Evolutionary conservation across 208 protist genomes (phyloP).

Genomic region (Vickermania ingenoplastis): DNA sequence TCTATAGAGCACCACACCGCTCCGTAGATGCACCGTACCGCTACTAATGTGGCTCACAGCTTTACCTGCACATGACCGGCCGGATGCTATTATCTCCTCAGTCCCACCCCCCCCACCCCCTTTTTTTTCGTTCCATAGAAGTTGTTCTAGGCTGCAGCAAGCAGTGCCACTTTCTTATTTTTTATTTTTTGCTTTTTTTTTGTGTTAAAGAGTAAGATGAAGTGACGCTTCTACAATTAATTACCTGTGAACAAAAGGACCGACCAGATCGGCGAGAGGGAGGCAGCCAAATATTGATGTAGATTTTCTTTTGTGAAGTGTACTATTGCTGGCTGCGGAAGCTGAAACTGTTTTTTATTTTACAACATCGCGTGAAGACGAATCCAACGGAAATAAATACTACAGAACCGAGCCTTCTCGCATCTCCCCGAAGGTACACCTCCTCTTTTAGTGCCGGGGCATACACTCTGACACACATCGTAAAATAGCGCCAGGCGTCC

Average conservation of each 20-base stretch:
- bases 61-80: background rate
- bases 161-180: background rate
- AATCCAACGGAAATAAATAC: too few relatives aligned
- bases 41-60: too few relatives aligned
- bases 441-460: too few relatives aligned
- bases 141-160: background rate
- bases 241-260: too few relatives aligned
- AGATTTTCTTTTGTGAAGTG: background rate
- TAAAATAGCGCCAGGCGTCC: too few relatives aligned
- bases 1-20: background rate
- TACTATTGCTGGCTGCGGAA: background rate
- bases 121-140: background rate
- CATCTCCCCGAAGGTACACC: too few relatives aligned
- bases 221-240: background rate
- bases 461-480: too few relatives aligned
- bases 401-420: too few relatives aligned
- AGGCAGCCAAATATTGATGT: background rate
- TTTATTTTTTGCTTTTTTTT: conserved; percentile 1
- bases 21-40: too few relatives aligned
- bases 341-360: background rate
- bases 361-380: background rate
- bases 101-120: too few relatives aligned
- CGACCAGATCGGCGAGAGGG: background rate
- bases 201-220: background rate
- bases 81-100: too few relatives aligned